Evolutionary conservation across 371 early-diverging fungal genomes (phyloP), one percentile per base, ranked within the genome.

Genomic region (Lichtheimia ornata): DNA sequence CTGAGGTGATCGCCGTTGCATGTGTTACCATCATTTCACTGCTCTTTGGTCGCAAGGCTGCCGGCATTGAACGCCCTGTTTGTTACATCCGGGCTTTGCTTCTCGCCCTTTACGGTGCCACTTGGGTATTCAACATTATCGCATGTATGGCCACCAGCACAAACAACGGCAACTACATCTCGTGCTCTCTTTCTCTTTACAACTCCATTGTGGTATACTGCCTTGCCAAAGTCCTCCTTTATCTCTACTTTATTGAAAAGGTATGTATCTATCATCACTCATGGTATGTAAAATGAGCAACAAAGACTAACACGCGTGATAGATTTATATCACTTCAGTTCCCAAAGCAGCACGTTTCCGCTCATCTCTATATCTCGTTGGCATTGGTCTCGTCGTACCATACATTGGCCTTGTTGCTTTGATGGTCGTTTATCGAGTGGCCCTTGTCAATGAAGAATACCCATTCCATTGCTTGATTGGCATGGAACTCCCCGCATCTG

Each of bases 181-280:
- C 76, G 0, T 77, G 76, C 60, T 63, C 58, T 28, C 59, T 76
- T 42, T 69, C 76, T 25, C 61, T 77, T 15, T 72, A 67, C 63
- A 65, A 70, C 22, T 72, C 74, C 53, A 65, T 76, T 13, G 44
- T 71, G 58, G 54, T 76, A 3, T 76, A 81, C 57, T 72, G 67
- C 2, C 4, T 55, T 14, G 65, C 71, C 25, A 81, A 81, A 53
- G 61, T 76, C 15, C 43, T 72, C 20, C 66, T 77, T 4, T 74
- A 74, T 50, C 69, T 81, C 14, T 81, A 77, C 61, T 72, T 81
- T 24, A 71, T 77, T 59, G 78, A 81, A 69, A 77, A 77, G 74
- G 75, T 73, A 62, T 40, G 45, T 12, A 12, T 43, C 1, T 17
- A 35, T 35, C 11, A 35, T 35, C 11, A 6, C 5, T 35, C 11